Evolutionary conservation across 148 eudicot genomes (phyloP).

Genomic region (Oxyria digyna): DNA sequence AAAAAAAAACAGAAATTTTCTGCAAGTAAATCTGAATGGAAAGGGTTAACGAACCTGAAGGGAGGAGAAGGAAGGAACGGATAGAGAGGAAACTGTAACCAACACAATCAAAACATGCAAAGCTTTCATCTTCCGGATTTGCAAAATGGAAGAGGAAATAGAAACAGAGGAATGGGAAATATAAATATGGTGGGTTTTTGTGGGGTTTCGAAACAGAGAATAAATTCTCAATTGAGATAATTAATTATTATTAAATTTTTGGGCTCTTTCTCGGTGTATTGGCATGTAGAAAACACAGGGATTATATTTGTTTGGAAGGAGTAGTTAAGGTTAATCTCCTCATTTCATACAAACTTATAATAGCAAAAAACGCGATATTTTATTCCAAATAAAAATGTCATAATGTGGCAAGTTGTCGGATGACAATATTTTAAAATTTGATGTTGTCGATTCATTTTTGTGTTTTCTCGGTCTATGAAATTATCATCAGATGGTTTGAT

Average conservation of each 20-base stretch:
- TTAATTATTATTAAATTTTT: neutral
- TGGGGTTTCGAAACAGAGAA: neutral
- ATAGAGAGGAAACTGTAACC: constrained; percentile 15
- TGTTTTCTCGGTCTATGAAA: neutral
- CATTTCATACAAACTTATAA: neutral
- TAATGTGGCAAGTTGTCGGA: neutral
- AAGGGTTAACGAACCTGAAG: constrained; percentile 17
- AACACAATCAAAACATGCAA: constrained; percentile 11
- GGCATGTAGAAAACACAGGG: neutral
- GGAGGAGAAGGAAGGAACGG: constrained; percentile 9
- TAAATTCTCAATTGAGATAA: neutral
- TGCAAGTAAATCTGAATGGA: neutral
- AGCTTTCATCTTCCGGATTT: constrained; percentile 12
- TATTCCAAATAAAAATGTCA: neutral
- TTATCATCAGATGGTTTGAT: too few relatives aligned
- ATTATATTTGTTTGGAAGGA: neutral
- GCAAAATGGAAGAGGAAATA: neutral
- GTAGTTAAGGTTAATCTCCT: neutral
- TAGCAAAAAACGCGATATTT: neutral
- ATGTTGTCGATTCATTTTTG: neutral
- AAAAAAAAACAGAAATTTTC: neutral
- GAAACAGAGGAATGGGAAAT: neutral
- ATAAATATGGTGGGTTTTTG: neutral
- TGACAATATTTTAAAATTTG: neutral
- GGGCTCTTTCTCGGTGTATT: neutral